Evolutionary conservation across 2,329 filamentous ascomycete genomes (phyloP).

Genomic region (Clonostachys chloroleuca): DNA sequence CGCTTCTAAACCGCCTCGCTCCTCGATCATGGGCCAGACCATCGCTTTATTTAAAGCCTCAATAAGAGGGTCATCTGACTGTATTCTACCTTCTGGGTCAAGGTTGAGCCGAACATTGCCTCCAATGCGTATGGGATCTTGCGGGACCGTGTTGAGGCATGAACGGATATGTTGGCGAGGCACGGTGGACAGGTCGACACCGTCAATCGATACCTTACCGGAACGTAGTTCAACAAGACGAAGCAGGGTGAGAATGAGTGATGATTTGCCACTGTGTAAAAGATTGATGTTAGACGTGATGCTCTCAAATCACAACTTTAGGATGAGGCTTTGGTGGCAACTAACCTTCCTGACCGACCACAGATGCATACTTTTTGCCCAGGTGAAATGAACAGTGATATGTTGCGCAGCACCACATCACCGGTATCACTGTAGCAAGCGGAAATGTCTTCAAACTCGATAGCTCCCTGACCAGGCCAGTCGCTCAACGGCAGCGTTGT

Average conservation of each 20-base stretch:
- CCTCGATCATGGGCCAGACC: constrained; percentile 14
- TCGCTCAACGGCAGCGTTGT: constrained; percentile 4
- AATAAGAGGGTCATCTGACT: constrained; percentile 18
- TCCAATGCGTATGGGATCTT: constrained; percentile 43
- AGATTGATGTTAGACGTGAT: constrained; percentile 2
- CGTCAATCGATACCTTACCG: constrained; percentile 32
- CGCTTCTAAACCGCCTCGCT: constrained; percentile 14
- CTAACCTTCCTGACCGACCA: constrained; percentile 20
- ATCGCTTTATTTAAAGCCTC: constrained; percentile 17
- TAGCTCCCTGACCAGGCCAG: constrained; percentile 17
- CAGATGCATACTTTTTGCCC: constrained; percentile 23
- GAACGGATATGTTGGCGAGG: constrained; percentile 31
- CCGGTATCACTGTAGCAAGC: constrained; percentile 16
- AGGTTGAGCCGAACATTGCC: constrained; percentile 31
- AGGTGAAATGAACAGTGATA: constrained; percentile 13
- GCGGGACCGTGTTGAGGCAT: constrained; percentile 41
- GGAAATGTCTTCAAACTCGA: constrained; percentile 15
- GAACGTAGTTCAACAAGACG: constrained; percentile 26
- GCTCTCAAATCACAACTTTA: constrained; percentile 4
- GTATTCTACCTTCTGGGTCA: constrained; percentile 20
- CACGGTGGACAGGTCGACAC: constrained; percentile 25
- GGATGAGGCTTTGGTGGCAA: background rate
- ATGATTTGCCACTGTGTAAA: constrained; percentile 29
- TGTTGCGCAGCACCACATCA: constrained; percentile 7
- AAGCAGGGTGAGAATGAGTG: constrained; percentile 27